Percentiles rank a stretch among this genome's conserved stretches.
These are phyloP conservation scores for Mollisiaceae sp. DNA, from an alignment of 2,329 filamentous ascomycete genomes.

Conservation along the genomic window DNA sequence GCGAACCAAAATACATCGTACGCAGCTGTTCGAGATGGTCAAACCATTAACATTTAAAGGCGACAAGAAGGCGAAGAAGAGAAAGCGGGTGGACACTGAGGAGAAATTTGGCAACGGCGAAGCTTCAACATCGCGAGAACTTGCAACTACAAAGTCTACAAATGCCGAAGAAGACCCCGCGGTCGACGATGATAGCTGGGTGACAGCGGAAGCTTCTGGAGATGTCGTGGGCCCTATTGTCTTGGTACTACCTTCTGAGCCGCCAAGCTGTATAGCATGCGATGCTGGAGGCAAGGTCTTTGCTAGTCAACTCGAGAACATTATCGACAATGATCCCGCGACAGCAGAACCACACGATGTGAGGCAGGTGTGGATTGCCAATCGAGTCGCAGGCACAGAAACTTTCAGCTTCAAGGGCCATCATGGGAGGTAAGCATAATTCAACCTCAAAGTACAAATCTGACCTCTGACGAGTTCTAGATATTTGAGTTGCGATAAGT, in stretches of 20 bases:
- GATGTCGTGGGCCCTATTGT: conserved; percentile 85
- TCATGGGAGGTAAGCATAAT: conserved; percentile 71
- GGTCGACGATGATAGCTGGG: conserved; percentile 83
- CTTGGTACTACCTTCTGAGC: conserved; percentile 78
- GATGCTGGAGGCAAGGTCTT: conserved; percentile 90
- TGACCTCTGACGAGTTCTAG: conserved; percentile 48
- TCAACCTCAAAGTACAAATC: conserved; percentile 7
- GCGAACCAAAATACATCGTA: not conserved
- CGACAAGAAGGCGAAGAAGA: conserved; percentile 93
- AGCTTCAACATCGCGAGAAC: conserved; percentile 33
- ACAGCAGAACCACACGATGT: conserved; percentile 96
- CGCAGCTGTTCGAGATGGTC: conserved; percentile 63
- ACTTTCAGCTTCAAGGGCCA: conserved; percentile 86
- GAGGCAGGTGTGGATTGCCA: conserved; percentile 93
- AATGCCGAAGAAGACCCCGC: conserved; percentile 29
- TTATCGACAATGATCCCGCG: conserved; percentile 79
- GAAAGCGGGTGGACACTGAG: conserved; percentile 70
- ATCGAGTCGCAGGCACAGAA: conserved; percentile 80
- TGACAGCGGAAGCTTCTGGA: conserved; percentile 74
- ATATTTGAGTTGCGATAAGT: conserved; percentile 85
- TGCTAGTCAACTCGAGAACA: conserved; percentile 80
- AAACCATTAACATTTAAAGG: conserved; percentile 95
- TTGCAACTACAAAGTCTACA: conserved; percentile 23
- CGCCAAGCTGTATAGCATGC: conserved; percentile 77
- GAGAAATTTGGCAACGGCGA: conserved; percentile 44